These are phyloP conservation scores for Linnemannia schmuckeri DNA, from an alignment of 192 early-diverging fungal genomes.

Conservation along the genomic window DNA sequence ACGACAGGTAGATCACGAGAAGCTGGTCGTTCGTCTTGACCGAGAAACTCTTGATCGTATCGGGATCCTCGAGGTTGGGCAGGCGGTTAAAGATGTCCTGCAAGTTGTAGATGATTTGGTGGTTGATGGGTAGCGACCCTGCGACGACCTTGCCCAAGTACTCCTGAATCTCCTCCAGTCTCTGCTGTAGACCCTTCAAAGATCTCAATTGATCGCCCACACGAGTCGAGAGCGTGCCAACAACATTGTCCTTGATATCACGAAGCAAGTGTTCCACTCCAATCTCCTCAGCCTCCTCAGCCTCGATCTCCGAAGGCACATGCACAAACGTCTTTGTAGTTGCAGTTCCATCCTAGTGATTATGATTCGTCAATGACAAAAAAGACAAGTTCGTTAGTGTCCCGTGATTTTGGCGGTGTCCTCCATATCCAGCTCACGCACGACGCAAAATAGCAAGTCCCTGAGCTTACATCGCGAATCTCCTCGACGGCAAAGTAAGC, in stretches of 20 bases:
- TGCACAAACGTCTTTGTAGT: conserved; percentile 98
- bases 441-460: not conserved
- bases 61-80: conserved; percentile 88
- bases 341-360: conserved; percentile 90
- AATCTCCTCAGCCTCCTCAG: conserved; percentile 99
- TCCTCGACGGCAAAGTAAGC: conserved; percentile 99
- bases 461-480: conserved; percentile 88
- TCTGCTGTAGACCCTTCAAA: conserved; percentile 87
- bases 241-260: conserved; percentile 98
- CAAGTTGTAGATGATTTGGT: conserved; percentile 97
- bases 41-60: conserved; percentile 86
- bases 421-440: not conserved
- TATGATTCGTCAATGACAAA: not conserved
- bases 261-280: conserved; percentile 98
- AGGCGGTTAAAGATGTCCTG: conserved; percentile 99
- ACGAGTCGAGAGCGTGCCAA: conserved; percentile 94
- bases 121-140: conserved; percentile 91
- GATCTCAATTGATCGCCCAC: conserved; percentile 94
- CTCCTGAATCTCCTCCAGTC: conserved; percentile 87
- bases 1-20: conserved; percentile 92
- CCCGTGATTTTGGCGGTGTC: not conserved
- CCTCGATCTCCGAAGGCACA: conserved; percentile 94
- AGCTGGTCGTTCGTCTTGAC: conserved; percentile 97
- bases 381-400: conserved; percentile 23
- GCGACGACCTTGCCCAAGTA: conserved; percentile 93